A percentile compares a stretch with the other conserved stretches of the same genome.
These are phyloP conservation scores for Alternaria sp. DNA, from an alignment of 2,329 filamentous ascomycete genomes.

Conservation along the genomic window DNA sequence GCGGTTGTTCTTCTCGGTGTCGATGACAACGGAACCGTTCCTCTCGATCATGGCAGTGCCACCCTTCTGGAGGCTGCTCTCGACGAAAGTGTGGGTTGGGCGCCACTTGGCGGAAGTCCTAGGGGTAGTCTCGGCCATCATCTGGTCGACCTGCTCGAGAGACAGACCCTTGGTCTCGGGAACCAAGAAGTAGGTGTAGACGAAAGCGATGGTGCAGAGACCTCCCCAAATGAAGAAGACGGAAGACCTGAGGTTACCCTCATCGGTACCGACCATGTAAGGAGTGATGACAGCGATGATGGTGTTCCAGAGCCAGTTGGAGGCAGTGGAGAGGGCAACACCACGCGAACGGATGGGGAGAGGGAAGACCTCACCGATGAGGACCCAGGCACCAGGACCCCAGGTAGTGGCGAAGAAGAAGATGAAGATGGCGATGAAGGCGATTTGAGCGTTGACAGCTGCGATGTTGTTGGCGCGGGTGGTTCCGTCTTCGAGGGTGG, in stretches of 20 bases:
- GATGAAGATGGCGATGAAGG: slow-evolving; percentile 92
- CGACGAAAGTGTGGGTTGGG: slow-evolving; percentile 5
- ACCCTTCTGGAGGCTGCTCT: slow-evolving; percentile 7
- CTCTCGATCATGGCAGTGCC: slow-evolving; percentile 5
- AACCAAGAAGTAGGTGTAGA: slow-evolving; percentile 78
- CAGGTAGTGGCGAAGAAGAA: slow-evolving; percentile 77
- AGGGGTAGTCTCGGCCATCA: slow-evolving; percentile 84
- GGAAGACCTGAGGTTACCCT: slow-evolving; percentile 68
- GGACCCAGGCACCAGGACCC: slow-evolving; percentile 43
- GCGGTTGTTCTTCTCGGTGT: slow-evolving; percentile 8
- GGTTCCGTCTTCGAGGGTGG: background rate
- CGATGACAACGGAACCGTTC: slow-evolving; percentile 4
- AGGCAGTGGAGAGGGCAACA: slow-evolving; percentile 84
- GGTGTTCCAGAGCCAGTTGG: slow-evolving; percentile 73
- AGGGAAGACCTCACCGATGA: slow-evolving; percentile 88
- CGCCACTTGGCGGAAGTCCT: slow-evolving; percentile 75
- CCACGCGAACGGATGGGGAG: slow-evolving; percentile 59
- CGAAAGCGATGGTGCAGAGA: slow-evolving; percentile 60
- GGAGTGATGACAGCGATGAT: slow-evolving; percentile 64
- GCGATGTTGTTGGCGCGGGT: slow-evolving; percentile 24
- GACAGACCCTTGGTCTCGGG: slow-evolving; percentile 80
- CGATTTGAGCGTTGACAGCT: slow-evolving; percentile 68
- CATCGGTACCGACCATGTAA: slow-evolving; percentile 72
- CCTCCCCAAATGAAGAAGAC: slow-evolving; percentile 56
- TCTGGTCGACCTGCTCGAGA: slow-evolving; percentile 79